A percentile compares a stretch with the other conserved stretches of the same genome.
Evolutionary conservation across 371 early-diverging fungal species (phyloP).

Genomic region (Quaeritorhiza haematococci): DNA sequence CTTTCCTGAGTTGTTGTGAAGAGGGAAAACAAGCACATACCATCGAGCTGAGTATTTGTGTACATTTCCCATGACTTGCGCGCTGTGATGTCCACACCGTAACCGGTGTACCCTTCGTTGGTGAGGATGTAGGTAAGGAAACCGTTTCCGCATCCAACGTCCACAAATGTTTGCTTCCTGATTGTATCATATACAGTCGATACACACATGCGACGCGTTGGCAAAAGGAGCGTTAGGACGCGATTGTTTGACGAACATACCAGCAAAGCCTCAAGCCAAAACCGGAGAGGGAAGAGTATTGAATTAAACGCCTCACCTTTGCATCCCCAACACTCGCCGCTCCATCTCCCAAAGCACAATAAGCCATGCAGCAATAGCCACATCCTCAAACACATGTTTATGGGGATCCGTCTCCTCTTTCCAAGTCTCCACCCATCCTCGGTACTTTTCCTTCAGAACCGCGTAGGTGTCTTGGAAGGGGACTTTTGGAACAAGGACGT

Average conservation of each 20-base stretch:
- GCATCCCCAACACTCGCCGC: neutral
- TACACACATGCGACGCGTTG: too few species aligned
- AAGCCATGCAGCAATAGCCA: slow-evolving; percentile 23
- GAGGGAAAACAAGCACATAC: neutral
- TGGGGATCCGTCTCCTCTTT: slow-evolving; percentile 23
- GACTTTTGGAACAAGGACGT: slow-evolving; percentile 17
- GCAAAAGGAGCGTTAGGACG: too few species aligned
- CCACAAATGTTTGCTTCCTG: slow-evolving; percentile 55
- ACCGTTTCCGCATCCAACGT: slow-evolving; percentile 91
- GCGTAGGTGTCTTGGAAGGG: slow-evolving; percentile 22
- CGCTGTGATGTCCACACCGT: slow-evolving; percentile 70
- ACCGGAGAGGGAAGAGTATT: too few species aligned
- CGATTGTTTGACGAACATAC: too few species aligned
- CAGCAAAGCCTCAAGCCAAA: too few species aligned
- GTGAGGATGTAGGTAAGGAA: slow-evolving; percentile 71
- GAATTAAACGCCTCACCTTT: too few species aligned
- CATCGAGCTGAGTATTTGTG: neutral
- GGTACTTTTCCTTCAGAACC: slow-evolving; percentile 20
- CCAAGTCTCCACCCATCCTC: slow-evolving; percentile 23
- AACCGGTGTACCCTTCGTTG: slow-evolving; percentile 74
- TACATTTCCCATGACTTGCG: slow-evolving; percentile 74
- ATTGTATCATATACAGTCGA: neutral
- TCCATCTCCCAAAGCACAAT: slow-evolving; percentile 8
- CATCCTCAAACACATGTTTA: slow-evolving; percentile 32
- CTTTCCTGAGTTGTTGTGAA: neutral